A percentile compares a stretch with the other conserved stretches of the same genome.
phyloP scores from a whole-genome alignment of 2,329 filamentous ascomycete species.

The Thelonectria rubi region DNA sequence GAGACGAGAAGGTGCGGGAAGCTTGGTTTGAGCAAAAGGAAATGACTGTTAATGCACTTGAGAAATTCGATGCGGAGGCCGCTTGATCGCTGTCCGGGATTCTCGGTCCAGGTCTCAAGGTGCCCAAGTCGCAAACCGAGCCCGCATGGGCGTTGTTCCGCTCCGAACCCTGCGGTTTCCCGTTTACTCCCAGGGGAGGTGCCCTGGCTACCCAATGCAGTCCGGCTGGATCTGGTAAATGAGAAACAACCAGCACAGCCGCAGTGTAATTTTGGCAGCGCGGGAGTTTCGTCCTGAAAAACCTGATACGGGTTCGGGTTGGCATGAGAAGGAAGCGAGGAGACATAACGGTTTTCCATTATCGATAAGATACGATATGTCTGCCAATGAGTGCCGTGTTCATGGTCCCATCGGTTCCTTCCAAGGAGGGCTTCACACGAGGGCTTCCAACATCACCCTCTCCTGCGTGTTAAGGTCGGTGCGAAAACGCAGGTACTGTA shows the following conservation, averaged over 20 bases:
- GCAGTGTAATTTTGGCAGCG: background rate
- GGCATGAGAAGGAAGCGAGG: background rate
- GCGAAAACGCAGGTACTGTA: background rate
- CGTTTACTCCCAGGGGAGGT: too few relatives aligned
- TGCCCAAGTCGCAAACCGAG: too few relatives aligned
- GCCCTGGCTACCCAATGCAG: background rate
- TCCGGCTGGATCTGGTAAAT: slow-evolving; percentile 1
- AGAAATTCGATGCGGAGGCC: background rate
- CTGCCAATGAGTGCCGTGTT: background rate
- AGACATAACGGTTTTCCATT: background rate
- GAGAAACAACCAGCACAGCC: background rate
- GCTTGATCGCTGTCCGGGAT: slow-evolving; percentile 2
- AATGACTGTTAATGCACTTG: slow-evolving; percentile 1
- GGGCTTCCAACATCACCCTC: too few relatives aligned
- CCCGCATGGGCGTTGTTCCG: background rate
- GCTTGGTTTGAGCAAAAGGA: background rate
- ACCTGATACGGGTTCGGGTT: background rate
- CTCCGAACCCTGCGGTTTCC: background rate
- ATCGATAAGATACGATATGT: background rate
- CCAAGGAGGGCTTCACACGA: background rate
- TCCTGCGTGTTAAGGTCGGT: too few relatives aligned
- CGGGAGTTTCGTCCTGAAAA: background rate
- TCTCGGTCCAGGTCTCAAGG: background rate
- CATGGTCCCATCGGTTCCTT: background rate
- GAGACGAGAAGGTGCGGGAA: background rate